Evolutionary conservation across 2,329 filamentous ascomycete genomes (phyloP).

Genomic region (Pyrenophora tritici-repentis): DNA sequence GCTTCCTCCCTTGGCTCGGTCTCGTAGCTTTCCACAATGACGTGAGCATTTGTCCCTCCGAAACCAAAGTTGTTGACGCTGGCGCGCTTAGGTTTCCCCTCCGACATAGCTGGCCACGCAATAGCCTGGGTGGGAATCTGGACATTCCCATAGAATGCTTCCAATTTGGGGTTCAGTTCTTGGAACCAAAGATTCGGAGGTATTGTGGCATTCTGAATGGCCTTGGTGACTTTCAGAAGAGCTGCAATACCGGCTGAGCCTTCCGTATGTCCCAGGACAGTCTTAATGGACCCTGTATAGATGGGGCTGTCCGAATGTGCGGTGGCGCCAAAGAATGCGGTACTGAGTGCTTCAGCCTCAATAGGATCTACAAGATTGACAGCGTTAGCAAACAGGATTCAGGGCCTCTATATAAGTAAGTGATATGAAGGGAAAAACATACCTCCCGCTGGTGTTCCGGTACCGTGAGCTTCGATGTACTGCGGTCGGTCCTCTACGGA

Average conservation of each 20-base stretch:
- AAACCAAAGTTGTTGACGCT: slow-evolving; percentile 35
- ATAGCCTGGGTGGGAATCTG: slow-evolving; percentile 6
- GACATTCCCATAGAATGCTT: slow-evolving; percentile 22
- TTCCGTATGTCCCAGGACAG: slow-evolving; percentile 51
- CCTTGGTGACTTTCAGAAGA: slow-evolving; percentile 46
- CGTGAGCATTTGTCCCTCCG: slow-evolving; percentile 37
- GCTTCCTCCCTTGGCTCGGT: neutral
- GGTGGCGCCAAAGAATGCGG: slow-evolving; percentile 5
- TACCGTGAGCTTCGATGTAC: slow-evolving; percentile 35
- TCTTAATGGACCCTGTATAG: slow-evolving; percentile 39
- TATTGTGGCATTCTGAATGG: slow-evolving; percentile 28
- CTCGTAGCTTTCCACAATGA: slow-evolving; percentile 28
- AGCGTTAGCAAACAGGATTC: neutral
- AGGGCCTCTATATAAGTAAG: neutral
- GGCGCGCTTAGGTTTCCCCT: slow-evolving; percentile 10
- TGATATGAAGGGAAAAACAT: slow-evolving; percentile 32
- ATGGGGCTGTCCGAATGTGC: slow-evolving; percentile 3
- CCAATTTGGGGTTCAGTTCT: slow-evolving; percentile 40
- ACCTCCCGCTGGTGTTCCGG: slow-evolving; percentile 37
- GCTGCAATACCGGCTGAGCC: slow-evolving; percentile 47
- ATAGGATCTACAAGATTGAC: slow-evolving; percentile 19
- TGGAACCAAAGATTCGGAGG: slow-evolving; percentile 44
- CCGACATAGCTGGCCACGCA: slow-evolving; percentile 17
- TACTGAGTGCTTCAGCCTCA: slow-evolving; percentile 25
- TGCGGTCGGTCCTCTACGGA: slow-evolving; percentile 14